Percentiles rank a stretch among this genome's conserved stretches.
Evolutionary conservation across 192 early-diverging fungal species (phyloP).

Genomic region (Linnemannia schmuckeri): DNA sequence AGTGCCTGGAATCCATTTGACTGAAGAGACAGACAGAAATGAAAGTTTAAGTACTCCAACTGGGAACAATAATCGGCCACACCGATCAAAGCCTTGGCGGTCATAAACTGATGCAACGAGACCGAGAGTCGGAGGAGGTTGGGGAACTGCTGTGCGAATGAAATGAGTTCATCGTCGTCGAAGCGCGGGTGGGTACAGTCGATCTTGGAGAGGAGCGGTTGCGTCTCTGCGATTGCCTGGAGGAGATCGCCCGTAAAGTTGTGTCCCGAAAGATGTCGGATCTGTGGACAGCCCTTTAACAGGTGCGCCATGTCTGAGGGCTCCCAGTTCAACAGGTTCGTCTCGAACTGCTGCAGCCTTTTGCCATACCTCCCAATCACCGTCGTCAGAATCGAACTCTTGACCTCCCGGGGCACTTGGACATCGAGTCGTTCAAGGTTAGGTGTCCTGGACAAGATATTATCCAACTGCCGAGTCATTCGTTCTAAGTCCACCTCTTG

Average conservation of each 20-base stretch:
- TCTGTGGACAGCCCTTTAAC: conserved; percentile 10
- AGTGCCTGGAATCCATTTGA: conserved; percentile 32
- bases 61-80: conserved; percentile 20
- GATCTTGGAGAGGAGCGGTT: conserved; percentile 23
- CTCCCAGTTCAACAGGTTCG: conserved; percentile 35
- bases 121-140: conserved; percentile 38
- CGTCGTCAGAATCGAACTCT: conserved; percentile 11
- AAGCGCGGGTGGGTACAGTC: conserved; percentile 42
- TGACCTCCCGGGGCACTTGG: conserved; percentile 26
- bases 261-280: conserved; percentile 26
- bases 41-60: conserved; percentile 36
- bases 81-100: conserved; percentile 27
- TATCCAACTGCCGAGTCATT: conserved; percentile 12
- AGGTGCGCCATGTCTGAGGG: conserved; percentile 18
- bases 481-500: neutral
- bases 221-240: conserved; percentile 21
- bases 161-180: conserved; percentile 44
- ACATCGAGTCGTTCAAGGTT: conserved; percentile 35
- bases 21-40: conserved; percentile 34
- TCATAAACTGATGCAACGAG: conserved; percentile 29
- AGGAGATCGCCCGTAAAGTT: conserved; percentile 34
- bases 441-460: conserved; percentile 24
- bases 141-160: conserved; percentile 26
- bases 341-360: conserved; percentile 28
- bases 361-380: neutral